Evolutionary conservation across 2,329 filamentous ascomycete species (phyloP), one percentile per base, ranked within the genome.

Genomic region (Fonsecaea nubica): DNA sequence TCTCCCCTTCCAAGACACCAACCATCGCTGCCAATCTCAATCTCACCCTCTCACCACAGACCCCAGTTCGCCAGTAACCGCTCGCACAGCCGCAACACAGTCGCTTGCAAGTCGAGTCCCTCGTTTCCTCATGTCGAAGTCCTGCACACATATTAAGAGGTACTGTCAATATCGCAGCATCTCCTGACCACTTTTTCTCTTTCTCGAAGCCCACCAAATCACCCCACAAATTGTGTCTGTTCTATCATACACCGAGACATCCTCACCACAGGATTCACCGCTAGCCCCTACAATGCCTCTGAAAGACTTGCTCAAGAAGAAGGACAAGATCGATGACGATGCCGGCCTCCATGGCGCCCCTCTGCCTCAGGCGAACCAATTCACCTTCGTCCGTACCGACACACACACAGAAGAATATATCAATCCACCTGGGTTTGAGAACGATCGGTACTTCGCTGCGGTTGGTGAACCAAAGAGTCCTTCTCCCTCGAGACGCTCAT

Each of bases 361-460:
- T 32, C 77, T 70, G 54, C 68, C 68, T 15, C 85, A 71, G 76
- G 70, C 83, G 1, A 89, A 90, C 64, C 88, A 91, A 72, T 92
- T 97, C 81, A 92, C 85, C 69, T 92, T 97, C 80, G 85, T 95
- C 75, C 90, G 93, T 68, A 90, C 92, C 71, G 94, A 96, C 75
- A 97, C 93, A 0, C 80, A 88, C 71, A 88, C 89, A 1, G 86
- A 93, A 76, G 92, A 97, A 77, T 82, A 90, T 71, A 92, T 97
- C 76, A 83, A 87, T 63, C 91, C 92, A 10, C 90, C 92, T 6
- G 76, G 77, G 60, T 84, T 84, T 71, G 79, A 80, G 13, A 82
- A 81, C 64, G 59, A 55, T n/a, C 50, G 36, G 10, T 21, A 35
- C 30, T 5, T 36, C 4, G 35, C 30, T 45, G 38, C 33, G 5